Percentiles rank a stretch among this genome's conserved stretches.
Evolutionary conservation across 2,329 filamentous ascomycete species (phyloP).

Genomic region (Neospermospora avenae): DNA sequence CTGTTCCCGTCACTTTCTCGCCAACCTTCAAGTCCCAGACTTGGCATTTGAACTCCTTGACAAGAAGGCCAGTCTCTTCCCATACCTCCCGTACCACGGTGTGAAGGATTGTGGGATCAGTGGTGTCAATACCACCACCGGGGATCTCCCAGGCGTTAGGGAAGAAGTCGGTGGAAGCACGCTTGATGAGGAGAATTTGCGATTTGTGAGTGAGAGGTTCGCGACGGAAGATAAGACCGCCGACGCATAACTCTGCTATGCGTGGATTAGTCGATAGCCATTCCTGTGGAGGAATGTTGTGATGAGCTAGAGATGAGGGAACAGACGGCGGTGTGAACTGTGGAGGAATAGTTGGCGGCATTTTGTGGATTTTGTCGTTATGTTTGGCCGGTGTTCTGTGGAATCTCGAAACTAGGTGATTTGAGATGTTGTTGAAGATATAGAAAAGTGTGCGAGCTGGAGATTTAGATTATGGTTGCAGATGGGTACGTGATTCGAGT

Average conservation of each 20-base stretch:
- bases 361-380: background rate
- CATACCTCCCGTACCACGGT: constrained; percentile 46
- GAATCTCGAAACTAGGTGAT: no score
- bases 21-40: background rate
- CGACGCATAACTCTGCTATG: background rate
- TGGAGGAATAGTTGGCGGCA: background rate
- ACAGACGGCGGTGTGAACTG: background rate
- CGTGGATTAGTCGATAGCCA: background rate
- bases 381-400: no score
- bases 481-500: no score
- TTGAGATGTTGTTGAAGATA: no score
- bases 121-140: constrained; percentile 45
- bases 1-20: background rate
- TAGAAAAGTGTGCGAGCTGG: no score
- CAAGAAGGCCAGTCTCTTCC: constrained; percentile 44
- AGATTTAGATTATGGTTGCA: no score
- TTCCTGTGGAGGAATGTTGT: background rate
- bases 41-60: background rate
- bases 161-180: constrained; percentile 10
- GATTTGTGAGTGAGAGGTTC: background rate
- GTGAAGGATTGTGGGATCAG: constrained; percentile 42
- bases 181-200: constrained; percentile 13
- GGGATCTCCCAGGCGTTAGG: constrained; percentile 48
- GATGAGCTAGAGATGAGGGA: background rate
- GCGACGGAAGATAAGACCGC: constrained; percentile 6